Base-by-base conservation (phyloP, 257 asterid genomes). In the Gardenia jasminoides region DNA sequence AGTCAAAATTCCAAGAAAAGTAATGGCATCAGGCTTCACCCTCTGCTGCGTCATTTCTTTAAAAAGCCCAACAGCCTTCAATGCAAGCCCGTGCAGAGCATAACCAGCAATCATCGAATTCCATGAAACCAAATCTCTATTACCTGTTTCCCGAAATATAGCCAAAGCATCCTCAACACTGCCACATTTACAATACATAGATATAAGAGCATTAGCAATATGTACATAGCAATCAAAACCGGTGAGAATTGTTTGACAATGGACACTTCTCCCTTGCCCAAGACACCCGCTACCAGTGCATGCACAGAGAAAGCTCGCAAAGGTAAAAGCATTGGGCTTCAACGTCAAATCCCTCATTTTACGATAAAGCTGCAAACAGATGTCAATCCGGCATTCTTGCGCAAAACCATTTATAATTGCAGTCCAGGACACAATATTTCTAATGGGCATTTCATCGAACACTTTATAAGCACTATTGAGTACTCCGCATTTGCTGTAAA, bases 41-140 rank as follows among this genome's bases (percentile, higher is more conserved):
- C 30, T 70, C 72, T 68, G 59, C 70, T 75, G 41, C 83, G 61
- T 78, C 89, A 86, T 86, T 61, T 78, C 77, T 70, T 83, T 80
- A 30, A 83, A 82, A 52, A 86, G 83, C 26, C 79, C 78, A 54
- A 83, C 82, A 43, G 87, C 89, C 74, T 83, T 74, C 19, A 10
- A 6, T 13, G 79, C 85, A 39, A 72, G 80, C 46, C 89, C 89
- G 28, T 83, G 85, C 48, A 58, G 82, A 30, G 82, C 87, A 83
- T 79, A 86, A 13, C 87, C 89, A 9, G 84, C 80, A 20, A 83
- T 81, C 81, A 86, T 86, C 4, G 87, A 78, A 70, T 86, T 86
- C 89, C 89, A 86, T 4, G 89, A 83, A 31, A 86, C 89, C 82
- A 86, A 83, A 76, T 86, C 87, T 56, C 75, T 84, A 3, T 67